Base-by-base conservation (phyloP, 345 rosid species). In the Populus euphratica region DNA sequence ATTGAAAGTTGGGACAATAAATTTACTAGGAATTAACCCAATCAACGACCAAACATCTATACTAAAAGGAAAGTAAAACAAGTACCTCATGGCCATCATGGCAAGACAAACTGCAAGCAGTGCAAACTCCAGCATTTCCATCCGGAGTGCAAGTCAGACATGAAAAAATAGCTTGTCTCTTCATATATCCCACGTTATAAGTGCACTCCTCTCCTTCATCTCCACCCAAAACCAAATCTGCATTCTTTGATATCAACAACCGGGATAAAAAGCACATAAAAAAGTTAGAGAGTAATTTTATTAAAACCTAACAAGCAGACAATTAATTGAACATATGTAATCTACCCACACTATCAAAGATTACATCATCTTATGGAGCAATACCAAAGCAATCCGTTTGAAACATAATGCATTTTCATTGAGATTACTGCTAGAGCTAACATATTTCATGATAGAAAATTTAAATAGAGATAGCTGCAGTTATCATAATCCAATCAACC, bases 131-230 rank as follows among this genome's bases (percentile, higher is more conserved):
- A 82, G 97, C 94, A 83, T 88, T 90, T 17, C 97, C 98, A 31
- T 92, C 92, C 12, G 98, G 93, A 25, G 89, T 85, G 83, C 99
- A 96, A n/a, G 98, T 90, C 82, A 96, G 70, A 78, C 99, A 96
- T 29, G 97, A 96, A 84, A 96, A 96, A 66, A 96, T 88, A 12
- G 98, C 98, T 69, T 96, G 97, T 73, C 99, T 89, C 89, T 91
- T 93, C 92, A 92, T 85, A 82, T 91, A 91, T 49, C 98, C 98
- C 76, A 90, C 88, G 65, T 74, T 81, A 81, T 91, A 96, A 63
- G 99, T 94, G 83, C 99, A 96, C 78, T 90, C 97, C 73, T 92
- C 93, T 23, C 97, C 99, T 73, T 92, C 98, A 74, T 94, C 99
- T 52, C 97, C 98, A 74, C 99, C 99, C 95, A 96, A 78, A 81